phyloP scores from a whole-genome alignment of 192 early-diverging fungal genomes.

The Coemansia sp. region DNA sequence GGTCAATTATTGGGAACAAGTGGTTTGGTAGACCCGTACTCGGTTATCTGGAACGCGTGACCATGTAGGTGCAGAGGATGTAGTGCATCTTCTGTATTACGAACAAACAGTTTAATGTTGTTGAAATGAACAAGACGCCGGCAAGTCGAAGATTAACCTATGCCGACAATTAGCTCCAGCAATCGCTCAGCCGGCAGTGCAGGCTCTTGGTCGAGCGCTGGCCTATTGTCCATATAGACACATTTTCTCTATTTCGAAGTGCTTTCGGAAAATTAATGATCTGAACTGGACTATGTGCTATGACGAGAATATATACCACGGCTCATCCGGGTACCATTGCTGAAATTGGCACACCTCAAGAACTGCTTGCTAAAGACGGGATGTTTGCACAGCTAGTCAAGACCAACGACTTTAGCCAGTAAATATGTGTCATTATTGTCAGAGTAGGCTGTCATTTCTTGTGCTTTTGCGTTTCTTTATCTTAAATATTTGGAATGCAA shows the following conservation, averaged over 20 bases:
- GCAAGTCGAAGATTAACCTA: conserved; percentile 61
- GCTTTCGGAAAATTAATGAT: not conserved
- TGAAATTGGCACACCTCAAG: conserved; percentile 63
- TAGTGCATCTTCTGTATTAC: conserved; percentile 64
- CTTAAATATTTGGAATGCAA: not conserved
- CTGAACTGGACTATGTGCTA: not conserved
- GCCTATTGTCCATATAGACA: too few relatives aligned
- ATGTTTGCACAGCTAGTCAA: conserved; percentile 12
- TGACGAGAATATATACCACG: too few relatives aligned
- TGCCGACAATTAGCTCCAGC: conserved; percentile 54
- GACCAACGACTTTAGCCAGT: conserved; percentile 1
- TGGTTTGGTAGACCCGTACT: conserved; percentile 54
- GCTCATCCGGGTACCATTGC: conserved; percentile 51
- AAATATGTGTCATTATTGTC: not conserved
- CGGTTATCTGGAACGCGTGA: conserved; percentile 75
- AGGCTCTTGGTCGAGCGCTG: conserved; percentile 52
- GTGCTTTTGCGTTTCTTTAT: not conserved
- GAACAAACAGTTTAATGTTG: conserved; percentile 69
- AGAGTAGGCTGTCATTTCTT: not conserved
- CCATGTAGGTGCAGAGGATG: conserved; percentile 85
- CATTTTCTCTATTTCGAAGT: too few relatives aligned
- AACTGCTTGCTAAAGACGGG: conserved; percentile 52
- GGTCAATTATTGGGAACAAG: conserved; percentile 18
- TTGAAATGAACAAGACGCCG: conserved; percentile 76
- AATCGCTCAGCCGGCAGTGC: conserved; percentile 54